phyloP scores from a whole-genome alignment of 202 grass and related monocot genomes.

The Schoenoplectus tabernaemontani region DNA sequence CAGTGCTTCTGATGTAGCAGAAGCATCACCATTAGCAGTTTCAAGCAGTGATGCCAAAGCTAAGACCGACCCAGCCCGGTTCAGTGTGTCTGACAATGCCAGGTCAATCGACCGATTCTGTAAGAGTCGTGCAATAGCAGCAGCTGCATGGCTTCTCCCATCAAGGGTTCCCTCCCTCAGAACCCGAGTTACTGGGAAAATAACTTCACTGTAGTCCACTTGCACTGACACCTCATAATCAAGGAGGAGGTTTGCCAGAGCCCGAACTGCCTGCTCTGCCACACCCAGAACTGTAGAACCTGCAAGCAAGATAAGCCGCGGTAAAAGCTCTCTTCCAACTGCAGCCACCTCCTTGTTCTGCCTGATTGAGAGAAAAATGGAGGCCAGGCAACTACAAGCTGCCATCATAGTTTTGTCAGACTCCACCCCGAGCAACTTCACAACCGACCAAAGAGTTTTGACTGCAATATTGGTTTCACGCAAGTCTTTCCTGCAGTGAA shows the following conservation, averaged over 20 bases:
- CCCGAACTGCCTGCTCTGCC: slow-evolving; percentile 84
- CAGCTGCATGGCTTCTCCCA: slow-evolving; percentile 93
- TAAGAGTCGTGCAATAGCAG: slow-evolving; percentile 96
- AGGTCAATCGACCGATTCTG: slow-evolving; percentile 55
- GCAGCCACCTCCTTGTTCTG: slow-evolving; percentile 88
- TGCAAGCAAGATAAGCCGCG: slow-evolving; percentile 51
- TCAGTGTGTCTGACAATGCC: slow-evolving; percentile 62
- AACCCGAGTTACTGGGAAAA: slow-evolving; percentile 74
- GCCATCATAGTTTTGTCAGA: slow-evolving; percentile 76
- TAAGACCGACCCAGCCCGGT: slow-evolving; percentile 78
- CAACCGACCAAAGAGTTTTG: slow-evolving; percentile 69
- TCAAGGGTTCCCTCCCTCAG: slow-evolving; percentile 81
- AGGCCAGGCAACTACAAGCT: slow-evolving; percentile 76
- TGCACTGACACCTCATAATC: slow-evolving; percentile 71
- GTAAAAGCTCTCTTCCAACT: slow-evolving; percentile 72
- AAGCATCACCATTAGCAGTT: slow-evolving; percentile 65
- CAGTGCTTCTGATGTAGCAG: slow-evolving; percentile 91
- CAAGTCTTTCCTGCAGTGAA: slow-evolving; percentile 92
- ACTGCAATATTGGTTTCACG: slow-evolving; percentile 85
- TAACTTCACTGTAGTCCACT: slow-evolving; percentile 68
- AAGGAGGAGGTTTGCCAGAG: slow-evolving; percentile 93
- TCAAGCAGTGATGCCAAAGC: slow-evolving; percentile 84
- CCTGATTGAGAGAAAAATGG: slow-evolving; percentile 94
- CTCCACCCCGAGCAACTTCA: slow-evolving; percentile 72
- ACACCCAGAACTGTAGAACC: slow-evolving; percentile 81